Evolutionary conservation across 345 rosid species (phyloP), one percentile per base, ranked within the genome.

Genomic region (Toxicodendron radicans): DNA sequence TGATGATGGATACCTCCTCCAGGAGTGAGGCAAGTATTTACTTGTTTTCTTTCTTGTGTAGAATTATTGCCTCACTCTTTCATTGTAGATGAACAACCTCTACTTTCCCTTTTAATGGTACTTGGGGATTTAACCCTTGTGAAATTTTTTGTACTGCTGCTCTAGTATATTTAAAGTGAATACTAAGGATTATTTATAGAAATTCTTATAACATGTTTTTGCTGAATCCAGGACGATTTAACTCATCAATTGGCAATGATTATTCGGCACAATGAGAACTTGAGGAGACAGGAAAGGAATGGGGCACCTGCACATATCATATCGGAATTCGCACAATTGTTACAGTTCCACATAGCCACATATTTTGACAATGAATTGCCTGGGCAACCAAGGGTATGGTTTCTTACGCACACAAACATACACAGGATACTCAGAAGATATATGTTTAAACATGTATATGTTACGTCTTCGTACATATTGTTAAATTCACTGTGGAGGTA

Each of bases 291-390:
- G 82, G 99, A 95, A 79, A 90, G 92, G 80, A 89, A 90, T 74
- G 99, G 99, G 24, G 94, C 98, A 16, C 98, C 99, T 68, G 99
- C 98, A 24, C 98, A 92, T 79, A 95, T 95, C 58, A 91, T 95
- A 78, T 95, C 99, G 0, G 98, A 95, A 87, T 95, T 91, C 78
- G 94, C 97, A 27, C 97, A 91, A 74, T 83, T 95, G 80, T 84
- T 95, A 85, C 99, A 95, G 87, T 95, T 92, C 66, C 98, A 92
- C 75, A 89, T 92, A 43, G 98, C 99, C 30, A 91, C 99, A 0
- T 95, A 95, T 77, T 92, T 95, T 86, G 98, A 95, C 82, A 95
- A 95, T 73, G 99, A 95, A 81, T 79, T 95, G 81, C 99, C 99
- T 56, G 99, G 98, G 80, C 97, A 91, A 80, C 99, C 98, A 75